A percentile compares a stretch with the other conserved stretches of the same genome.
phyloP scores from a whole-genome alignment of 1,284 basidiomycete species.

The Rhizoctonia solani region DNA sequence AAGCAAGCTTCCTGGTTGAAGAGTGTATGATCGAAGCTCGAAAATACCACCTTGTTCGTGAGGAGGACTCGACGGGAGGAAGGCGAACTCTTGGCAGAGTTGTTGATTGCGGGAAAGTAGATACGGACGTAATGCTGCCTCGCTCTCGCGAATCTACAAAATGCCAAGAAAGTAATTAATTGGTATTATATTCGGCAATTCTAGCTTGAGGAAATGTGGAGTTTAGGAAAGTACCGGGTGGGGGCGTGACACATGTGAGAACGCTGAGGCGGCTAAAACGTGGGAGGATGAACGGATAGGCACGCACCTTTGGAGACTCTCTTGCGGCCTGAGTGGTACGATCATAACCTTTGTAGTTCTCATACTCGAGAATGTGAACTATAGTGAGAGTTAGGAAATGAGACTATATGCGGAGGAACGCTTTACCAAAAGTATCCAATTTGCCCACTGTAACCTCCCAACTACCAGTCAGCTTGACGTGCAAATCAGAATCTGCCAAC shows the following conservation, averaged over 20 bases:
- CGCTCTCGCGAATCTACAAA: conserved; percentile 27
- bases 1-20: conserved; percentile 77
- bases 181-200: neutral
- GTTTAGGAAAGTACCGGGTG: neutral
- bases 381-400: neutral
- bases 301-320: conserved; percentile 40
- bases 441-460: conserved; percentile 90
- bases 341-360: conserved; percentile 86
- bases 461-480: conserved; percentile 85
- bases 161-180: conserved; percentile 27
- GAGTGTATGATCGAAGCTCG: conserved; percentile 80
- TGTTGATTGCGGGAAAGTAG: conserved; percentile 73
- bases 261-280: conserved; percentile 4
- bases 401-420: conserved; percentile 13
- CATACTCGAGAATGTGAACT: conserved; percentile 86
- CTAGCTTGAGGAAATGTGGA: neutral
- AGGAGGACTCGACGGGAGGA: conserved; percentile 87
- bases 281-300: conserved; percentile 31
- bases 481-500: conserved; percentile 68
- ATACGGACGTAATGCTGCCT: conserved; percentile 44
- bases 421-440: conserved; percentile 78
- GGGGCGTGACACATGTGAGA: conserved; percentile 20
- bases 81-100: conserved; percentile 90
- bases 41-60: conserved; percentile 86
- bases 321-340: conserved; percentile 53